phyloP scores from a whole-genome alignment of 129 eudicot species.

The Ambrosia trifida region DNA sequence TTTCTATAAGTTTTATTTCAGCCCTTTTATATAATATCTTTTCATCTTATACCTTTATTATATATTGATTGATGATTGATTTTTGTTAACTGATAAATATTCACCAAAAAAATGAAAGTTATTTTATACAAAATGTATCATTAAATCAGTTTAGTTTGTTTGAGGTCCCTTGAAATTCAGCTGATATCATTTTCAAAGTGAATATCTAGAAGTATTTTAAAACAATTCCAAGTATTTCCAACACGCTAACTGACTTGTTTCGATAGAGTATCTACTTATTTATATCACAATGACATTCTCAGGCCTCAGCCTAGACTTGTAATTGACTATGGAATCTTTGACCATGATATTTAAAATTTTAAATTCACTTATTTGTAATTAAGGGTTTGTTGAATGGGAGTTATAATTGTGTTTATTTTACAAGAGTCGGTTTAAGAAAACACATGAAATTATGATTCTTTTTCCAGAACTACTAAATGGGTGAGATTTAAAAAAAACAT shows the following conservation, averaged over 20 bases:
- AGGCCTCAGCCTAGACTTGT: background rate
- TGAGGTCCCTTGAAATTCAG: conserved; percentile 5
- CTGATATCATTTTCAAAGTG: background rate
- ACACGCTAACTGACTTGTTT: background rate
- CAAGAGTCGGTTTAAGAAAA: background rate
- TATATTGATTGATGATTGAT: background rate
- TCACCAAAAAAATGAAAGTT: background rate
- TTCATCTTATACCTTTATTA: background rate
- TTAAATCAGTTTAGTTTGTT: conserved; percentile 4
- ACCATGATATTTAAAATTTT: background rate
- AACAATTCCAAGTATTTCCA: background rate
- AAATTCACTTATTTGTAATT: background rate
- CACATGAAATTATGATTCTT: background rate
- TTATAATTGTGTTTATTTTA: background rate
- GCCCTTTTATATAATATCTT: background rate
- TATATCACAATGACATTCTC: background rate
- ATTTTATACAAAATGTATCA: background rate
- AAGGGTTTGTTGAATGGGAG: background rate
- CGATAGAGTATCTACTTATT: background rate
- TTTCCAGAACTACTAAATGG: too few species aligned
- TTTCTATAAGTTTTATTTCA: background rate
- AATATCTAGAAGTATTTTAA: background rate
- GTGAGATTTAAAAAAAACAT: too few species aligned
- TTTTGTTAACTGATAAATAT: background rate
- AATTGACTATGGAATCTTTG: background rate